Conservation (phyloP, 257 asterid species). For the Plantago ovata region DNA sequence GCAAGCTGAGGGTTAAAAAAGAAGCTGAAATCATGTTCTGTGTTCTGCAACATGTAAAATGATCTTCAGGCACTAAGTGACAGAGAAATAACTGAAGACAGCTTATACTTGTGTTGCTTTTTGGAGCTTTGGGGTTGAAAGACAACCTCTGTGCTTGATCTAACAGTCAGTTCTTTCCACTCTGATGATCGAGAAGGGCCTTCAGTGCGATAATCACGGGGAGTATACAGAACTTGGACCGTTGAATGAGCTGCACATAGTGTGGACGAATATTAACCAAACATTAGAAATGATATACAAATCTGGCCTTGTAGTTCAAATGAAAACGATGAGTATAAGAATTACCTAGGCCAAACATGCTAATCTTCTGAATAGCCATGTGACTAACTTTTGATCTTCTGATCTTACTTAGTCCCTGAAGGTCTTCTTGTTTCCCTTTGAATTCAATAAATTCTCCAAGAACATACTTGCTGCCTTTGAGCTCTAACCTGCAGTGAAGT, state of each 20-base stretch:
- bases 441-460: conserved; percentile 89
- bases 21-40: conserved; percentile 13
- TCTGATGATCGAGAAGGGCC: conserved; percentile 52
- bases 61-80: conserved; percentile 68
- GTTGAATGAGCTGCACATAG: conserved; percentile 61
- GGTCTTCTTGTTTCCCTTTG: conserved; percentile 84
- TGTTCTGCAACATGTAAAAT: conserved; percentile 6
- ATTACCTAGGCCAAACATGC: conserved; percentile 95
- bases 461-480: conserved; percentile 62
- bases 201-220: conserved; percentile 70
- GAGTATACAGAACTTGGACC: conserved; percentile 58
- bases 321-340: conserved; percentile 8
- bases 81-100: conserved; percentile 68
- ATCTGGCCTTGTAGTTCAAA: background rate
- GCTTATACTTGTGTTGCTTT: conserved; percentile 66
- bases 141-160: conserved; percentile 69
- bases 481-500: conserved; percentile 63
- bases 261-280: conserved; percentile 15
- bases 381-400: conserved; percentile 83
- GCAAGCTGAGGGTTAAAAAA: background rate
- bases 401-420: conserved; percentile 55
- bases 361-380: conserved; percentile 70
- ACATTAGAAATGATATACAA: conserved; percentile 4
- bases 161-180: conserved; percentile 66
- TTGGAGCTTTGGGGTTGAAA: conserved; percentile 64